Conservation (phyloP, 768 basidiomycete genomes). For the Asterophora parasitica region DNA sequence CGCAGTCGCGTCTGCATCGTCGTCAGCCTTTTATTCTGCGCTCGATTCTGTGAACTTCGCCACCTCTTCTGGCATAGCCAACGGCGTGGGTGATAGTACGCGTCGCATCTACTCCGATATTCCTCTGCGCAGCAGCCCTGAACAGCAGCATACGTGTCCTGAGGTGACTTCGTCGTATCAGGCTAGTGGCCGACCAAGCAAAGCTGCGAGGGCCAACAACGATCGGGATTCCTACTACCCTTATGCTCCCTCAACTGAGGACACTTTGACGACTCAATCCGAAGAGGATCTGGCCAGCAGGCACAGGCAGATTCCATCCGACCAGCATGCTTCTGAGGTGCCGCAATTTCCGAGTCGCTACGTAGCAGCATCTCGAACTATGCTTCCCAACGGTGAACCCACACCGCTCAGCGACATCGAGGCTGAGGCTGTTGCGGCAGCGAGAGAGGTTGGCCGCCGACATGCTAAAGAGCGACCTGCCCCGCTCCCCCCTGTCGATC, state of each 20-base stretch:
- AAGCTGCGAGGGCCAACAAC: background rate
- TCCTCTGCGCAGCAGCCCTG: constrained; percentile 17
- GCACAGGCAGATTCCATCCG: constrained; percentile 4
- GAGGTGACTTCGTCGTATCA: background rate
- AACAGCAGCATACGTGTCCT: constrained; percentile 13
- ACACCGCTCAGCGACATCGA: background rate
- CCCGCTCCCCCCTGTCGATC: background rate
- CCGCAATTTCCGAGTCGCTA: constrained; percentile 16
- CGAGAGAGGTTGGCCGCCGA: constrained; percentile 1
- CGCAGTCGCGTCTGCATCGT: constrained; percentile 31
- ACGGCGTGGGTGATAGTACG: background rate
- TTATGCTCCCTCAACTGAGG: constrained; percentile 2
- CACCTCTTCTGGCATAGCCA: background rate
- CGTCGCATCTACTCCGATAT: constrained; percentile 14
- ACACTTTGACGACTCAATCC: constrained; percentile 4
- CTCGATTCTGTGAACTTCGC: constrained; percentile 7
- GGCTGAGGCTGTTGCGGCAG: constrained; percentile 1
- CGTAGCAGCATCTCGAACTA: constrained; percentile 19
- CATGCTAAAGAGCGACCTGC: constrained; percentile 8
- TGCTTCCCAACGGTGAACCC: constrained; percentile 4
- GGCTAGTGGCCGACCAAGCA: constrained; percentile 1
- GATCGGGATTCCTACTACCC: background rate
- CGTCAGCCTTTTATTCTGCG: constrained; percentile 20
- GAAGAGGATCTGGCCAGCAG: constrained; percentile 1
- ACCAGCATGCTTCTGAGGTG: constrained; percentile 7